A percentile compares a stretch with the other conserved stretches of the same genome.
Evolutionary conservation across 179 eudicot species (phyloP).

Genomic region (Carnegiea gigantea): DNA sequence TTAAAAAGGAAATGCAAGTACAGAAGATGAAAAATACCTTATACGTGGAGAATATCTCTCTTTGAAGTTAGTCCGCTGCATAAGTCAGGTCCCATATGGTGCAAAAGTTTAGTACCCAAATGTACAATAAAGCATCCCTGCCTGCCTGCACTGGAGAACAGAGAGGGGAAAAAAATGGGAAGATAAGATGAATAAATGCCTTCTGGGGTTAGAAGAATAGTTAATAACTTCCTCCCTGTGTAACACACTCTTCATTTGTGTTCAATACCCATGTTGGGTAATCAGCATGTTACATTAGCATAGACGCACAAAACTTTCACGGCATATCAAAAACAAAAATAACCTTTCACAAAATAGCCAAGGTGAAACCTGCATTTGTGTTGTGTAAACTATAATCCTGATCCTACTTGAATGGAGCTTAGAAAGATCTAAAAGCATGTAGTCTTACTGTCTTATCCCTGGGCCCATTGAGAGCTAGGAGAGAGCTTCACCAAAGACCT

Average conservation of each 20-base stretch:
- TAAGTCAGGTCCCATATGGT: conserved; percentile 15
- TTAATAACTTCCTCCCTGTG: background rate
- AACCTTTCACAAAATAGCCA: background rate
- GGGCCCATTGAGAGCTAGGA: background rate
- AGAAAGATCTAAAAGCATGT: background rate
- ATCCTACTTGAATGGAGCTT: background rate
- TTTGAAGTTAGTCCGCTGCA: conserved; percentile 24
- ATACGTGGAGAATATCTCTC: conserved; percentile 38
- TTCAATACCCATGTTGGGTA: background rate
- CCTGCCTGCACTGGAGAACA: conserved; percentile 21
- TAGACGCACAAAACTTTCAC: background rate
- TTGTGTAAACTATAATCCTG: background rate
- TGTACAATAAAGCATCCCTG: conserved; percentile 25
- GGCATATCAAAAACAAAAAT: background rate
- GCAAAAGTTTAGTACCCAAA: conserved; percentile 22
- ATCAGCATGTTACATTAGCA: background rate
- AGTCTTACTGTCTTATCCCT: background rate
- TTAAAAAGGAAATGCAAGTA: conserved; percentile 46
- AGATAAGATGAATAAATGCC: conserved; percentile 27
- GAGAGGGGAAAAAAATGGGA: conserved; percentile 4
- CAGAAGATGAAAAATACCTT: conserved; percentile 37
- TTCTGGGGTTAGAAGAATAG: conserved; percentile 36
- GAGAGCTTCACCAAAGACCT: background rate
- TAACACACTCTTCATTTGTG: background rate
- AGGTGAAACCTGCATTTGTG: background rate